Conservation (phyloP, 805 yeast genomes). For the Candida dajiaensis region DNA sequence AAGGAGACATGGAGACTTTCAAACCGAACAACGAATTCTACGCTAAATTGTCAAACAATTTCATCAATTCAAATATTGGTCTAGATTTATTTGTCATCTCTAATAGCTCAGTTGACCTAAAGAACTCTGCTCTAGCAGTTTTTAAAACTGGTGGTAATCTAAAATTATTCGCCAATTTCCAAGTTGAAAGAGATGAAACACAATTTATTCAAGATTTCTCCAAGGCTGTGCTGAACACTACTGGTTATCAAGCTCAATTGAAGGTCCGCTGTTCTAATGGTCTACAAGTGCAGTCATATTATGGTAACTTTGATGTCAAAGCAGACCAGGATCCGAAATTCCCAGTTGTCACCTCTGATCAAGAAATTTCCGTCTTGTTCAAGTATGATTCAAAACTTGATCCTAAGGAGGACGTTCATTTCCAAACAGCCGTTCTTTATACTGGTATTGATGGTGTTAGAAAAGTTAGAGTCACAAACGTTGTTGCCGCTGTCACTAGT, state of each 20-base stretch:
- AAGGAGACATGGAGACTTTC: constrained; percentile 40
- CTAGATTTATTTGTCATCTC: constrained; percentile 72
- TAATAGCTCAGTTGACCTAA: constrained; percentile 59
- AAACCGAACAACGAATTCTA: constrained; percentile 60
- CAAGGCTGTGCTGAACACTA: constrained; percentile 41
- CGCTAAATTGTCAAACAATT: constrained; percentile 49
- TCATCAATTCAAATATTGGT: constrained; percentile 56
- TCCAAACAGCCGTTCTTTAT: constrained; percentile 85
- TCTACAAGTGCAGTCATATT: constrained; percentile 69
- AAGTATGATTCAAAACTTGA: constrained; percentile 71
- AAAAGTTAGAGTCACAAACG: constrained; percentile 81
- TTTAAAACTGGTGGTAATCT: constrained; percentile 66
- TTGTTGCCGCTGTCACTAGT: constrained; percentile 75
- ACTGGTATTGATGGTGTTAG: constrained; percentile 73
- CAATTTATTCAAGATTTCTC: constrained; percentile 55
- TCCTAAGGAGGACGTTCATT: constrained; percentile 71
- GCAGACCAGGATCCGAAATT: constrained; percentile 55
- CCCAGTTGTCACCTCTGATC: constrained; percentile 59
- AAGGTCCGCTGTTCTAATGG: constrained; percentile 88
- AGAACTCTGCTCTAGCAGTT: constrained; percentile 63
- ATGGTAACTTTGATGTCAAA: constrained; percentile 45
- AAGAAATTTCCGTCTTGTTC: constrained; percentile 64
- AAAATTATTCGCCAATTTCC: constrained; percentile 61
- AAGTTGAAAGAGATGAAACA: constrained; percentile 62
- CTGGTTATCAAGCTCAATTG: constrained; percentile 76